Evolutionary conservation across 495 filamentous ascomycete species (phyloP), one percentile per base, ranked within the genome.

Genomic region (Parathielavia hyrcaniae): DNA sequence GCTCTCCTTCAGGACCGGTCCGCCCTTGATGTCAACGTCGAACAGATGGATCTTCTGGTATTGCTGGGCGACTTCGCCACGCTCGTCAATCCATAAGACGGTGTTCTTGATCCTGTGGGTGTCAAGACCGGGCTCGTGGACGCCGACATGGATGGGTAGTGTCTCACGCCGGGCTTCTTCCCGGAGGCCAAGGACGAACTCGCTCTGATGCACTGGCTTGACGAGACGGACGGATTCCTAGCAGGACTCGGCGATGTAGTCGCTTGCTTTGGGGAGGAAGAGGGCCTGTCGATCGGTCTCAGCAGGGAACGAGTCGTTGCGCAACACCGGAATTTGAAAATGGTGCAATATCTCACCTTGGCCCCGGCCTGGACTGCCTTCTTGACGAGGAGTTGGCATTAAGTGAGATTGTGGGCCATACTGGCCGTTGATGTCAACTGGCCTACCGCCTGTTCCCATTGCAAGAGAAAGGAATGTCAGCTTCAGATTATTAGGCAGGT

Each of bases 251-350:
- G 81, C 83, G 60, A 96, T 91, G 76, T 95, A 97, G 73, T 96
- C 91, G 57, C 80, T 84, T 41, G 91, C 91, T 78, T 97, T 91
- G 17, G 91, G 93, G 59, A 97, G 87, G 71, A 96, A 96, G 52
- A 97, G 77, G 26, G 87, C 83, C 88, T 92, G 47, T 5, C 4
- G 16, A 0, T 26, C 16, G 17, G 7, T 6, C 2, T 30, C 26
- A 30, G 26, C 26, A 30, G 26, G 26, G 26, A 6, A 30, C 2
- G 26, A 30, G 26, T 30, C 26, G 26, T 30, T 30, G 26, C 26
- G n/a, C n/a, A n/a, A n/a, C n/a, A n/a, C n/a, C n/a, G n/a, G n/a
- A n/a, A n/a, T n/a, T n/a, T n/a, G n/a, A 41, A 26, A 11, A 14
- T 19, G 36, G 19, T 30, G 35, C 48, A 30, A 34, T 19, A 23